Evolutionary conservation across 139 green algal species (phyloP), one percentile per base, ranked within the genome.

Genomic region (Tetraselmis chui): DNA sequence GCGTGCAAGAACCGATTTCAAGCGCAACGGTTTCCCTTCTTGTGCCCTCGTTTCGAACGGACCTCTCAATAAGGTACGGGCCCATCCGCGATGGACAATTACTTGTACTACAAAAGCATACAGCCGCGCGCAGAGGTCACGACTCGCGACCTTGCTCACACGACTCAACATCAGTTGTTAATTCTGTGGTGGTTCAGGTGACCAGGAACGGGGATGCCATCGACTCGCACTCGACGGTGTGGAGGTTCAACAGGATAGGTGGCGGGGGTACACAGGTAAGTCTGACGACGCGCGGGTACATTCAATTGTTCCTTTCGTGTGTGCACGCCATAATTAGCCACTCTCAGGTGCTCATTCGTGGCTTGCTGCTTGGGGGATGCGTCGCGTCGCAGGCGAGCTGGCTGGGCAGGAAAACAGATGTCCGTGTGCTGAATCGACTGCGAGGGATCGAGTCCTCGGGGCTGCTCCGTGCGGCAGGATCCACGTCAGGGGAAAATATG

Each of bases 41-140:
- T 82, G 79, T 31, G 79, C 79, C 31, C 31, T 82, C 18, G 79
- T 82, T 2, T 29, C 45, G 22, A 76, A 76, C 79, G 58, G 79
- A 11, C 79, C 79, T 23, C 23, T 82, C 31, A 77, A 11, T 23
- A 82, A 82, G 79, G 58, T 80, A 26, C 27, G 26, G 22, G 24
- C 74, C 2, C 74, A 11, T 25, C 28, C n/a, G n/a, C n/a, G n/a
- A n/a, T n/a, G n/a, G n/a, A n/a, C n/a, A n/a, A n/a, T n/a, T n/a
- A n/a, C n/a, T n/a, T n/a, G n/a, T n/a, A n/a, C n/a, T n/a, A n/a
- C n/a, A n/a, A n/a, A n/a, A n/a, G n/a, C n/a, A n/a, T n/a, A n/a
- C n/a, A n/a, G n/a, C n/a, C n/a, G n/a, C n/a, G n/a, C n/a, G n/a
- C n/a, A n/a, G n/a, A n/a, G n/a, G n/a, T n/a, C n/a, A n/a, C n/a